Conservation (phyloP, 768 basidiomycete genomes). For the Rossbeevera mucosa region DNA sequence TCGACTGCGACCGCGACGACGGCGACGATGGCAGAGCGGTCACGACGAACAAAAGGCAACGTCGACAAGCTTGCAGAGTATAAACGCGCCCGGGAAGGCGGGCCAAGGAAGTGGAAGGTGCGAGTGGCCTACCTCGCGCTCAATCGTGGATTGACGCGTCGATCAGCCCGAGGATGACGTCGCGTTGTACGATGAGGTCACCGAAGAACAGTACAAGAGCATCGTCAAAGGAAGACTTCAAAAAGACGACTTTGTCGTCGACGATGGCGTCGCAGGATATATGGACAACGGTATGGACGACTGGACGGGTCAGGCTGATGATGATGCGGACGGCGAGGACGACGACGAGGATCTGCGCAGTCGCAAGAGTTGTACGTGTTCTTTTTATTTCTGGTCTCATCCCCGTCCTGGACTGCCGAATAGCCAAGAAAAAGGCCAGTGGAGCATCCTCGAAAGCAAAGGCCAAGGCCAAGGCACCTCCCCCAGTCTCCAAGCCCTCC, state of each 20-base stretch:
- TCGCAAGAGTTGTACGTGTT: slow-evolving; percentile 40
- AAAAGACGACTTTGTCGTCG: slow-evolving; percentile 90
- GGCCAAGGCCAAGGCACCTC: slow-evolving; percentile 43
- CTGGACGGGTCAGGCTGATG: slow-evolving; percentile 61
- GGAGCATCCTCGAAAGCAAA: slow-evolving; percentile 32
- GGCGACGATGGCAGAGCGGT: slow-evolving; percentile 24
- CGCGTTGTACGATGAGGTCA: slow-evolving; percentile 82
- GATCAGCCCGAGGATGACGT: slow-evolving; percentile 51
- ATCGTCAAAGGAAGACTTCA: slow-evolving; percentile 83
- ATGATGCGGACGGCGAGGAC: slow-evolving; percentile 53
- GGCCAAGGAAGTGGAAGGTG: slow-evolving; percentile 56
- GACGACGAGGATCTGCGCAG: slow-evolving; percentile 36
- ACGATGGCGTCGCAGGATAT: slow-evolving; percentile 89
- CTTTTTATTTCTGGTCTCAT: background rate
- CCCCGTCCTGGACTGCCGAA: slow-evolving; percentile 7
- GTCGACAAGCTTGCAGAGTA: slow-evolving; percentile 53
- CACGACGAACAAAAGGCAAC: slow-evolving; percentile 22
- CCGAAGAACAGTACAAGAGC: slow-evolving; percentile 81
- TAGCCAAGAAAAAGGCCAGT: slow-evolving; percentile 27
- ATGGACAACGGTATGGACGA: slow-evolving; percentile 97
- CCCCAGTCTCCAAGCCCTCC: slow-evolving; percentile 48
- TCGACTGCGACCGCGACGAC: background rate
- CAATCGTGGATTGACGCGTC: slow-evolving; percentile 23
- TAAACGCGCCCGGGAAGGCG: slow-evolving; percentile 57
- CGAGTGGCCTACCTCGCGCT: slow-evolving; percentile 8